Conservation (phyloP, 352 stramenopile species). For the Pythium rhizo-oryzae region DNA sequence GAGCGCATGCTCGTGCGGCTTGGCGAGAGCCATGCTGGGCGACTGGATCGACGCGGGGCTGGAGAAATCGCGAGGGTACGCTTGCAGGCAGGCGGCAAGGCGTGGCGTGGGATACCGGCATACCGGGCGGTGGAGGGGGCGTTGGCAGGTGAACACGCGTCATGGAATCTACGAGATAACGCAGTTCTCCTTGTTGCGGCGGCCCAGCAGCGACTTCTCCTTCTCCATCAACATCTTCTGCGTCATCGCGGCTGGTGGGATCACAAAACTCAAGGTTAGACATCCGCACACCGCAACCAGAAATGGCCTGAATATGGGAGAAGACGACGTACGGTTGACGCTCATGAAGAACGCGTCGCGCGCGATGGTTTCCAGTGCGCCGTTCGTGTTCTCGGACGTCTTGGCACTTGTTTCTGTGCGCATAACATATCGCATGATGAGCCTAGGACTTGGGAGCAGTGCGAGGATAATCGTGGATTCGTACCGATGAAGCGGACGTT, state of each 20-base stretch:
- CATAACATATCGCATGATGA: background rate
- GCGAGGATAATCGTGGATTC: background rate
- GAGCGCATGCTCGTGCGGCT: conserved; percentile 24
- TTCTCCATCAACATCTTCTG: conserved; percentile 83
- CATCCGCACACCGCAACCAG: background rate
- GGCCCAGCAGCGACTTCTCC: conserved; percentile 69
- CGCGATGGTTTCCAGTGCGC: conserved; percentile 84
- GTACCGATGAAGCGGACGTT: conserved; percentile 89
- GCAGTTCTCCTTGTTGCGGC: conserved; percentile 84
- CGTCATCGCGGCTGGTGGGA: conserved; percentile 57
- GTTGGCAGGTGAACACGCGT: background rate
- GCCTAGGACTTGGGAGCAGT: background rate
- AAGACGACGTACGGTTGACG: conserved; percentile 69
- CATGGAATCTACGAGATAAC: conserved; percentile 44
- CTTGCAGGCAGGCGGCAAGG: conserved; percentile 24
- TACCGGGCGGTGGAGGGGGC: background rate
- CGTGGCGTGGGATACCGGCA: conserved; percentile 11
- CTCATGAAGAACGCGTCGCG: conserved; percentile 87
- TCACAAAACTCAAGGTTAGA: conserved; percentile 10
- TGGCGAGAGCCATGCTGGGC: background rate
- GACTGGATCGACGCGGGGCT: background rate
- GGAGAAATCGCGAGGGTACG: conserved; percentile 13
- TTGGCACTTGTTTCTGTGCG: conserved; percentile 86
- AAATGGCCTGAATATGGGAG: background rate
- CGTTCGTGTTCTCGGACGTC: conserved; percentile 87